A percentile compares a stretch with the other conserved stretches of the same genome.
Conservation (phyloP, 495 filamentous ascomycete genomes). For the Aspergillus conjunctus region DNA sequence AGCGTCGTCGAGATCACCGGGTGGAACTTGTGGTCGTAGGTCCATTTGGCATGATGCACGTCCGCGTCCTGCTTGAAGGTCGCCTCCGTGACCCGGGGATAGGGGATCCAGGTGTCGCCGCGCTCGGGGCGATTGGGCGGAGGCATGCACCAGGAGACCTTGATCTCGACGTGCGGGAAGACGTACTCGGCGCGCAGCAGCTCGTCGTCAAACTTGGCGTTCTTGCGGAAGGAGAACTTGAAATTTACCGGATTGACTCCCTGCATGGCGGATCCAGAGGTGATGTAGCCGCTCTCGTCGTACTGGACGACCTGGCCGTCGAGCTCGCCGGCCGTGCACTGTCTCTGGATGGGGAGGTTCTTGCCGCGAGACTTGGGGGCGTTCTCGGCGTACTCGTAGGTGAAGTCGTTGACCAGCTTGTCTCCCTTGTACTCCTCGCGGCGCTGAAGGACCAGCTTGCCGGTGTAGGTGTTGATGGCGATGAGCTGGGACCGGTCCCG, state of each 20-base stretch:
- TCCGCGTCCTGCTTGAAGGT: constrained; percentile 54
- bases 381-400: constrained; percentile 47
- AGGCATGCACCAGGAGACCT: constrained; percentile 58
- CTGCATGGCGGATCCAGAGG: constrained; percentile 53
- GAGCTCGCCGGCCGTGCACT: constrained; percentile 48
- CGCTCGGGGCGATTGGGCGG: constrained; percentile 51
- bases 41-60: constrained; percentile 55
- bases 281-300: constrained; percentile 54
- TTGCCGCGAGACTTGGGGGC: constrained; percentile 12
- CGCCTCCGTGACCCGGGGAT: constrained; percentile 57
- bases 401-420: constrained; percentile 48
- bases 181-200: constrained; percentile 58
- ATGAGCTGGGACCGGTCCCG: constrained; percentile 39
- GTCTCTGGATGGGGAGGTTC: constrained; percentile 47
- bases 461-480: constrained; percentile 49
- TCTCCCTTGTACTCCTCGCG: constrained; percentile 47
- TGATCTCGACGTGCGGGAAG: constrained; percentile 53
- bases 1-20: constrained; percentile 58
- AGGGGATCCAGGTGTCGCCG: constrained; percentile 61
- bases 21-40: constrained; percentile 64
- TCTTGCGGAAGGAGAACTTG: constrained; percentile 58
- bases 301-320: constrained; percentile 52
- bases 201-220: constrained; percentile 55
- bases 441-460: constrained; percentile 47
- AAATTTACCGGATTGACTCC: constrained; percentile 55